Base-by-base conservation (phyloP, 2,329 filamentous ascomycete species). In the Aspergillus jensenii region DNA sequence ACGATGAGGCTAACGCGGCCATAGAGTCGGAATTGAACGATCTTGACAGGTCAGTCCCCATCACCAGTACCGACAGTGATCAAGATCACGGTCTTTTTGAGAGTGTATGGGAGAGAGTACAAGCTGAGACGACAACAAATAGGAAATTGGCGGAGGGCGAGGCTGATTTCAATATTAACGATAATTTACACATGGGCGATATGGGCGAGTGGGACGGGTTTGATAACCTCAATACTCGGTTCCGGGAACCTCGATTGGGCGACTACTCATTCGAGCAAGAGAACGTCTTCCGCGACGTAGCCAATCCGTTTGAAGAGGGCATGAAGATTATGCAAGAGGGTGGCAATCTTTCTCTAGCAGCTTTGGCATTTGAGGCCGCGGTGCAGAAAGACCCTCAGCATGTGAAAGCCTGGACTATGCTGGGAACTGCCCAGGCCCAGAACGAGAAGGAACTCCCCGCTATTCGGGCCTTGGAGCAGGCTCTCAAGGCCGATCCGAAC, bases 371-470 rank as follows among this genome's bases (percentile, higher is more conserved):
- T 67, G 95, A 99, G 77, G 92, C 95, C 17, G 95, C 95, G 2
- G 91, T 93, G 5, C 93, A 97, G 74, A 92, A 93, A 77, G 87
- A 96, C 61, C 86, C 91, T 0, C 82, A 89, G 55, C 93, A 98
- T 73, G 87, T 93, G 39, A 90, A 96, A 55, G 95, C 95, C 3
- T 99, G 95, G 95, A 91, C 93, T 9, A 89, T 92, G 68, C 85
- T 99, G 33, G 95, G 95, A 53, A 88, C 89, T 54, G 90, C 93
- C 17, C 95, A 99, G 77, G 95, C 95, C 19, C 95, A 99, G 74
- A 99, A 99, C 75, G 95, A 99, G 76, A 99, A 99, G 79, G 95
- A 99, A 75, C 90, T 91, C 8, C 93, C 95, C 0, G 95, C 95
- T 2, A 97, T 99, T 64, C 88, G 95, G 35, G 95, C 95, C 3